A percentile compares a stretch with the other conserved stretches of the same genome.
phyloP scores from a whole-genome alignment of 169 alveolate genomes.

The Plasmodium vivax region DNA sequence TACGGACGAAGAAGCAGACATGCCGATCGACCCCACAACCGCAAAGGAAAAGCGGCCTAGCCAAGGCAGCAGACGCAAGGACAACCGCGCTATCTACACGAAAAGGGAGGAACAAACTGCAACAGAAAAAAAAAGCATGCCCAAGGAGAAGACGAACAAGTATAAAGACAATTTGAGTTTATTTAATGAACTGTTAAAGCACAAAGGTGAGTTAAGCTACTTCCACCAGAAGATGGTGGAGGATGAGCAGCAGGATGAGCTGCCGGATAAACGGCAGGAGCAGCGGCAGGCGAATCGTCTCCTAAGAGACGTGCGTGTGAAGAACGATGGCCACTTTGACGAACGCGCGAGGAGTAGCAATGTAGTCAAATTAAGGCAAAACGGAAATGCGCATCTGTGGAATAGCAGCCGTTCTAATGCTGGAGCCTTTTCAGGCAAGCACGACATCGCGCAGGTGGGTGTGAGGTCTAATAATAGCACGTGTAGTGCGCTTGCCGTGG shows the following conservation, averaged over 20 bases:
- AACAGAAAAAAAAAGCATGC: neutral
- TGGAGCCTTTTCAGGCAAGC: neutral
- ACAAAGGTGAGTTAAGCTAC: conserved; percentile 28
- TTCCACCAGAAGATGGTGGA: neutral
- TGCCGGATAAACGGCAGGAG: neutral
- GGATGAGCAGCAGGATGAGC: neutral
- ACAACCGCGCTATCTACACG: neutral
- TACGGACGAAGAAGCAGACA: neutral
- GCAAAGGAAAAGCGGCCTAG: neutral
- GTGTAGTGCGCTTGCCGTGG: neutral
- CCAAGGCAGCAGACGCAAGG: neutral
- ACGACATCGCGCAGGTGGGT: neutral
- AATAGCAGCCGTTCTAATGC: neutral
- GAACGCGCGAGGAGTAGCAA: neutral
- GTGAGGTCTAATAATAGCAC: neutral
- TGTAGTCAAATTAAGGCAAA: neutral
- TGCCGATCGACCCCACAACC: neutral
- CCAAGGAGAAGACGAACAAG: neutral
- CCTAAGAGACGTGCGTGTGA: neutral
- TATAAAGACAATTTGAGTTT: conserved; percentile 35
- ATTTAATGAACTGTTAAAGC: conserved; percentile 45
- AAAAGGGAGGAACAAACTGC: conserved; percentile 1
- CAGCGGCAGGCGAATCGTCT: neutral
- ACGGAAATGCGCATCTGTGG: conserved; percentile 21
- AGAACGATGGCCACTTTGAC: neutral